Base-by-base conservation (phyloP, 2,329 filamentous ascomycete species). In the Venturiaceae sp. region DNA sequence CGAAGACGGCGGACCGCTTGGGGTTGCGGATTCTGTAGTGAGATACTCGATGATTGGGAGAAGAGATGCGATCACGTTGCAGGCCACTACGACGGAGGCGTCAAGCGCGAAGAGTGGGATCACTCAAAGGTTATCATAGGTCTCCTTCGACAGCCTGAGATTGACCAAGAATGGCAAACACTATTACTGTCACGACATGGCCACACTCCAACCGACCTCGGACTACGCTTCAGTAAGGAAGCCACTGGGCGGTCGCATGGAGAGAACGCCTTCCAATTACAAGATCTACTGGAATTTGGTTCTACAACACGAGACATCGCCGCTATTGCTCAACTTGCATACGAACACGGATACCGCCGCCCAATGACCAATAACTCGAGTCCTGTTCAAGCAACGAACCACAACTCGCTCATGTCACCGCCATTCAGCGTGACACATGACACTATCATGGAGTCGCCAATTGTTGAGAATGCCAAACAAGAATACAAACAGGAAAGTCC, bases 21-120 rank as follows among this genome's bases (percentile, higher is more conserved):
- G 80, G 84, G 83, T 1, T 87, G 84, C 63, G 84, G 84, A 28
- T 86, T 87, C 70, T 87, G 84, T 64, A 83, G 81, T 3, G 80
- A 79, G 16, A 76, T 86, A 44, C 77, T 85, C 60, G 78, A 82
- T 16, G 82, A 83, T 13, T 81, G 83, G 63, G 83, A 86, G 66
- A 82, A 84, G 58, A 82, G 86, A 65, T 84, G 86, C 61, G 83
- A 86, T 65, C 84, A 87, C 63, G 83, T 87, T 34, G 83, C 83
- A 21, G 75, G 78, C n/a, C 84, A 87, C 64, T 87, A 85, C 64
- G 84, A 86, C 67, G 75, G 76, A 19, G 81, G 81, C 55, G 78
- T 83, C 69, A 83, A 81, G 62, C 83, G 84, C 65, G 74, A 76
- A 21, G 83, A 87, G 64, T 87, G 84, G 84, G 82, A 84, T 73